Evolutionary conservation across 2,329 filamentous ascomycete genomes (phyloP), one percentile per base, ranked within the genome.

Genomic region (Fusarium sambucinum): DNA sequence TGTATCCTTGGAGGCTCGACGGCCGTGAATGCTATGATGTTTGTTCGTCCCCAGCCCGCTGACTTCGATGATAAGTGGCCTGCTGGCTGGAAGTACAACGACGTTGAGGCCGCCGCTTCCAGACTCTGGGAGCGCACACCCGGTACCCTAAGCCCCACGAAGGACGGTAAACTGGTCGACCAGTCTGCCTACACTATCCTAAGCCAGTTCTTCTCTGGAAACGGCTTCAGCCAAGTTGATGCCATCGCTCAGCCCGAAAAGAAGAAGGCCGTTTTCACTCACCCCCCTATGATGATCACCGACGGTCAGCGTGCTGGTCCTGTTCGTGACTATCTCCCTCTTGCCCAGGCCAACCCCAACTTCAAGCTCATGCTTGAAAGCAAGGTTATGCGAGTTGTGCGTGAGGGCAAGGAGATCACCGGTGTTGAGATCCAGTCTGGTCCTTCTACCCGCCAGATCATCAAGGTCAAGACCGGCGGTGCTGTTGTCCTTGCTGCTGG

Each of bases 1-100:
- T 92, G 90, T 65, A 83, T 92, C 42, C 83, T 92, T 4, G 90
- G 90, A 48, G 90, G 90, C 56, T 87, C 88, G 10, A 86, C 87
- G 16, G 86, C 88, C 29, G 83, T 92, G 73, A 92, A 92, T 69
- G 87, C 90, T 51, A 89, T 88, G 44, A 82, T 92, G 33, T 92
- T 88, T 86, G 90, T 88, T 84, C 88, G 86, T 80, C 86, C 91
- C 1, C 86, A 89, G 63, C 82, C 85, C 7, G 76, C 80, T 10
- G 91, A 93, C 75, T 93, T 90, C 82, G 89, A 93, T 75, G 84
- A 86, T 75, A 90, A 91, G 76, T 94, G 92, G 80, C 91, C 91
- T 1, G 68, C 80, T 3, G 91, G 90, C 30, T 94, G 91, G 91
- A 89, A 66, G 56, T 73, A 90, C 77, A 83, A 87, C 19, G 75